Base-by-base conservation (phyloP, 352 stramenopile species). In the Blastocystis sp. region DNA sequence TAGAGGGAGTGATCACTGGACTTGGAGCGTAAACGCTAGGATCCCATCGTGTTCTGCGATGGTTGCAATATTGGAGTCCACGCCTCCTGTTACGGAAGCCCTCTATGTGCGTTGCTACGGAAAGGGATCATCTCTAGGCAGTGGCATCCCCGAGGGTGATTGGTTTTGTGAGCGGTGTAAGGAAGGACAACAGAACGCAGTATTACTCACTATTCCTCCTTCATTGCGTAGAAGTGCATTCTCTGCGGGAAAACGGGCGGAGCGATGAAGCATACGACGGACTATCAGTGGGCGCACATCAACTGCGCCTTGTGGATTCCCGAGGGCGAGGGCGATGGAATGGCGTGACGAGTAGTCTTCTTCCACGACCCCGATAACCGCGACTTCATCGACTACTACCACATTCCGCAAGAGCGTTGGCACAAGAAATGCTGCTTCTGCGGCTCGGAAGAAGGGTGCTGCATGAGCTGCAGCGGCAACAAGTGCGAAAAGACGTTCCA, bases 21-120 rank as follows among this genome's bases (percentile, higher is more conserved):
- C 17, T 19, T 28, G 66, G 19, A 14, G 38, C 7, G 10, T 34
- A 40, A 19, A 84, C 66, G 19, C 17, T 69, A 84, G 74, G 78
- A 88, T 88, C 78, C 78, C 11, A 88, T 88, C n/a, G 78, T 88
- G 14, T 88, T 88, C 48, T 88, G 78, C 48, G 78, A 88, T 34
- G 78, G 78, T 17, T 88, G 78, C 61, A 66, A 88, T 78, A 88
- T 88, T 65, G 78, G 78, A 60, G 68, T 79, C 24, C 78, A 88
- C 21, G n/a, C 68, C 3, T 69, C 64, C 34, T 88, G 78, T 34
- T 88, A 88, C 66, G 78, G 78, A 17, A 79, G 28, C 61, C 78
- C 78, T 6, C 78, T 88, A 61, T 69, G 74, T 84, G 21, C 11
- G 21, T 68, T 19, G 57, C 48, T 11, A 19, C 24, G 64, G 2